A percentile compares a stretch with the other conserved stretches of the same genome.
Conservation (phyloP, 306 rosid genomes). For the Prunus armeniaca region DNA sequence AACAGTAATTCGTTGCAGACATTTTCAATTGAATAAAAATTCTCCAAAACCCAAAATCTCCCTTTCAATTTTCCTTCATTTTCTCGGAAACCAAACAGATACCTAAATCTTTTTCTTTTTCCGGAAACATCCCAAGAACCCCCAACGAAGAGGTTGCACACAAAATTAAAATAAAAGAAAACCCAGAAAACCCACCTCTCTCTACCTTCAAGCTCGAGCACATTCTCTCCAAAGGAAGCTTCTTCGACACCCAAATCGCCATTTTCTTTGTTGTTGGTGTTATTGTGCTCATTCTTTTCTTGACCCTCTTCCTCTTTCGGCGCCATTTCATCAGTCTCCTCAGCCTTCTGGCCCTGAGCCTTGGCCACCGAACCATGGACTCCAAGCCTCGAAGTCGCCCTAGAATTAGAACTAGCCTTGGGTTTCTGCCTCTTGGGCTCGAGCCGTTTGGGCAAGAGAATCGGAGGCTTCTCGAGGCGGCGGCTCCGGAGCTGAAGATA, state of each 20-base stretch:
- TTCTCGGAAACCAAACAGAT: not conserved
- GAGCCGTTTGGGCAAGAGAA: conserved; percentile 15
- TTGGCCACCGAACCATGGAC: conserved; percentile 23
- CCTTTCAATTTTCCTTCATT: conserved; percentile 5
- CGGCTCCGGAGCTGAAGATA: conserved; percentile 90
- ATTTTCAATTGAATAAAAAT: not conserved
- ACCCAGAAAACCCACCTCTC: conserved; percentile 71
- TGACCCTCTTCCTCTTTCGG: conserved; percentile 18
- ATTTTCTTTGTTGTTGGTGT: conserved; percentile 12
- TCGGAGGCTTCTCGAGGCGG: conserved; percentile 57
- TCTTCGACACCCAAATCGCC: conserved; percentile 50
- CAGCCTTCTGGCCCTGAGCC: conserved; percentile 15
- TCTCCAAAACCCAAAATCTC: conserved; percentile 7
- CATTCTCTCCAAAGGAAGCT: conserved; percentile 86
- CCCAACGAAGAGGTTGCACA: not conserved
- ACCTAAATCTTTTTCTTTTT: not conserved
- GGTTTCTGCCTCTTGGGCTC: conserved; percentile 37
- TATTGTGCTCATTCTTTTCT: not conserved
- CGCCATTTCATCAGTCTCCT: conserved; percentile 9
- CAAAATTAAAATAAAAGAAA: not conserved
- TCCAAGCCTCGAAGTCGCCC: conserved; percentile 39
- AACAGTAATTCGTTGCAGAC: not conserved
- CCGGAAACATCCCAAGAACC: not conserved
- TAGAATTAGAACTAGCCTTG: conserved; percentile 28
- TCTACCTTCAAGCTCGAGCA: conserved; percentile 79